A percentile compares a stretch with the other conserved stretches of the same genome.
Conservation (phyloP, 1,284 basidiomycete genomes). For the Abortiporus biennis region DNA sequence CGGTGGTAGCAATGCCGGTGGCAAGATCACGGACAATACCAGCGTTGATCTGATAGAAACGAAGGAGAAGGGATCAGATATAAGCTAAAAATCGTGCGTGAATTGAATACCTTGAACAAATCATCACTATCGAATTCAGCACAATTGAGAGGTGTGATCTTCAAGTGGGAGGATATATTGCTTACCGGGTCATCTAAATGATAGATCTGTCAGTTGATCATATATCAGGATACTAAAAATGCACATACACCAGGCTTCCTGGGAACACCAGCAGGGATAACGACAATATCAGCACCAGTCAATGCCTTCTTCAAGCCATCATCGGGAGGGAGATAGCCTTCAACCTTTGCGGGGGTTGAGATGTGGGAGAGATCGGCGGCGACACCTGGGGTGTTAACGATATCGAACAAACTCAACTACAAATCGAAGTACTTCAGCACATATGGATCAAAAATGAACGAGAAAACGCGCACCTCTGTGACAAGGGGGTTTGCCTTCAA, state of each 20-base stretch:
- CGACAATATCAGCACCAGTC: slow-evolving; percentile 82
- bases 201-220: slow-evolving; percentile 1
- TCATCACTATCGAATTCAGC: slow-evolving; percentile 60
- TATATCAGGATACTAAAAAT: slow-evolving; percentile 6
- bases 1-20: slow-evolving; percentile 76
- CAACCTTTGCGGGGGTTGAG: slow-evolving; percentile 71
- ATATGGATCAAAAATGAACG: not conserved
- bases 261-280: slow-evolving; percentile 97
- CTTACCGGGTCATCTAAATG: slow-evolving; percentile 70
- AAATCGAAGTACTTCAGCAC: not conserved
- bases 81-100: not conserved
- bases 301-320: slow-evolving; percentile 83
- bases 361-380: slow-evolving; percentile 94
- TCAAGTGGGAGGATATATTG: not conserved
- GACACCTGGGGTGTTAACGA: slow-evolving; percentile 95
- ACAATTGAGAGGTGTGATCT: not conserved
- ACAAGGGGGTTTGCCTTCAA: slow-evolving; percentile 84
- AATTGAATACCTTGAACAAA: slow-evolving; percentile 74
- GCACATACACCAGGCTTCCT: slow-evolving; percentile 85
- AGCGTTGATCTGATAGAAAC: slow-evolving; percentile 93
- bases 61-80: too few relatives aligned
- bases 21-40: slow-evolving; percentile 95
- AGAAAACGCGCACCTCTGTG: slow-evolving; percentile 48
- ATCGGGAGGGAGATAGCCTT: slow-evolving; percentile 68
- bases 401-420: slow-evolving; percentile 89